Evolutionary conservation across 2,329 filamentous ascomycete genomes (phyloP), one percentile per base, ranked within the genome.

Genomic region (Akanthomyces dipterigenus): DNA sequence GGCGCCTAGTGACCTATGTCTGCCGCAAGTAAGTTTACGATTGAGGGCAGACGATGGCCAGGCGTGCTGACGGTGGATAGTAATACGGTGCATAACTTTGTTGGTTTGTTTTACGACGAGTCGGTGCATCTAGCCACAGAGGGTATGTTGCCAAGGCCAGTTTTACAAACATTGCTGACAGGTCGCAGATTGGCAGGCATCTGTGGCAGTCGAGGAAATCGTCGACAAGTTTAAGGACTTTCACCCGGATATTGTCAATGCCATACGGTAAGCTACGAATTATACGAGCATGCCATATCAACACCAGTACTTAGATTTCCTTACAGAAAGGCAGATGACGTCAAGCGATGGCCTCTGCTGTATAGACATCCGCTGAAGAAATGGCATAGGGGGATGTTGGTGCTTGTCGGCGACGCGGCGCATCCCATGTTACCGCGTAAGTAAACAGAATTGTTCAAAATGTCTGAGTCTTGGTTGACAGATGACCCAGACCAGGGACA

Each of bases 401-500:
- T 70, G 2, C 67, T 76, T 2, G 69, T 70, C 16, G 75, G 75
- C 6, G 75, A 77, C 48, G 72, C 75, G 0, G 74, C 74, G 0
- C 74, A 76, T 60, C 73, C 73, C 0, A 76, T 75, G 71, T 69
- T 76, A 12, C 74, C 73, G 1, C 72, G 73, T 75, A 62, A 51
- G 70, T 67, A 5, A 3, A 5, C 20, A n/a, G n/a, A 12, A 40
- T 26, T 2, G 3, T 5, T 26, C 20, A 28, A 5, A 1, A 8
- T 5, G 3, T 34, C 2, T 2, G 18, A 22, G 4, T 36, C 6
- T 22, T 34, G 16, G 8, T 61, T 63, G 22, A 64, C 20, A 24
- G 20, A n/a, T 3, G 26, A 34, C 11, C 1, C 28, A 73, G 75
- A 76, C 58, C 76, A 77, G 60, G 75, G 71, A 12, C 76, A 76